Evolutionary conservation across 208 protist species (phyloP).

Genomic region (Acanthamoeba culbertsoni): DNA sequence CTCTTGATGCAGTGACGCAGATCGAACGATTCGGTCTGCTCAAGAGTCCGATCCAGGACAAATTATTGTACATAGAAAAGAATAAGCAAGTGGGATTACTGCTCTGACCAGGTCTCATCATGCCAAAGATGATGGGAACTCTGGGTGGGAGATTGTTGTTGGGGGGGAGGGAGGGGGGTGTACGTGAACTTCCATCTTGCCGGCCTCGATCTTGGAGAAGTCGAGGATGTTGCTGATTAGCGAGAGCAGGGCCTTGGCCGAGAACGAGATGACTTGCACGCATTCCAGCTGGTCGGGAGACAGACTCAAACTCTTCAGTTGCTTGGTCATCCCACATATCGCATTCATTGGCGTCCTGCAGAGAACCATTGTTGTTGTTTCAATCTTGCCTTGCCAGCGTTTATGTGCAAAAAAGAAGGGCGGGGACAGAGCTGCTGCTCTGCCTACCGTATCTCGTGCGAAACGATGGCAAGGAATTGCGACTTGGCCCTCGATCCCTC

Average conservation of each 20-base stretch:
- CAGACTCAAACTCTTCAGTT: slow-evolving; percentile 46
- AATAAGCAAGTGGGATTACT: too few species aligned
- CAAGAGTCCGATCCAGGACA: too few species aligned
- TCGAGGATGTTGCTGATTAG: slow-evolving; percentile 74
- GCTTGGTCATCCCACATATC: slow-evolving; percentile 67
- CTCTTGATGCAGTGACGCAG: background rate
- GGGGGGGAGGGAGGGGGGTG: slow-evolving; percentile 33
- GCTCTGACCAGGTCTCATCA: too few species aligned
- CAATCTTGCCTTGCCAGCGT: background rate
- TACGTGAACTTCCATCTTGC: slow-evolving; percentile 59
- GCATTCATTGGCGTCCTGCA: slow-evolving; percentile 68
- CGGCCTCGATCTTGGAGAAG: slow-evolving; percentile 72
- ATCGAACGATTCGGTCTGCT: slow-evolving; percentile 21
- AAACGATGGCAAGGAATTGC: slow-evolving; percentile 69
- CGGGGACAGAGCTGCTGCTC: background rate
- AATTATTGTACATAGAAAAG: too few species aligned
- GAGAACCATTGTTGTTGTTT: background rate
- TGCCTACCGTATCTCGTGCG: slow-evolving; percentile 63
- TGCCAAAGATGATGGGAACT: background rate
- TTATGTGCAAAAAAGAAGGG: background rate
- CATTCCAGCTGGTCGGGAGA: slow-evolving; percentile 42
- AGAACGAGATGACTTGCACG: slow-evolving; percentile 65
- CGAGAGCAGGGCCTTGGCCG: slow-evolving; percentile 54
- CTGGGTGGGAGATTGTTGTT: background rate
- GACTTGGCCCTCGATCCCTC: slow-evolving; percentile 65